Percentiles rank a stretch among this genome's conserved stretches.
Evolutionary conservation across 176 grass and related monocot species (phyloP).

Genomic region (Aegilops speltoides): DNA sequence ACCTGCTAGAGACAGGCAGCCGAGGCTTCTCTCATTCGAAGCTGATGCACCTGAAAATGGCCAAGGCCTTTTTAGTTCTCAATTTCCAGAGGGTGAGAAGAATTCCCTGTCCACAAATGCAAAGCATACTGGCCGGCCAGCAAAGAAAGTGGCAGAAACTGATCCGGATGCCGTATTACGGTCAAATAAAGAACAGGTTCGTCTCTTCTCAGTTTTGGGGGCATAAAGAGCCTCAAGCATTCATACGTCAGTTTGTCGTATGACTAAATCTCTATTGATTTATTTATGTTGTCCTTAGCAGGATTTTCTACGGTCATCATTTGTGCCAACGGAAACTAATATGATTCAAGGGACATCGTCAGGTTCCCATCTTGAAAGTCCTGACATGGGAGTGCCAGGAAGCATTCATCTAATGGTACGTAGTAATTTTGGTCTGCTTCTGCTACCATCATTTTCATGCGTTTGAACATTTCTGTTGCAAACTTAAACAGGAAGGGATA

Average conservation of each 20-base stretch:
- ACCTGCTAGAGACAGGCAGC: constrained; percentile 56
- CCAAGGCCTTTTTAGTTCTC: constrained; percentile 46
- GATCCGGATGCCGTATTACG: constrained; percentile 44
- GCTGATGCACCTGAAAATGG: constrained; percentile 67
- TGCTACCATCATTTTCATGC: constrained; percentile 14
- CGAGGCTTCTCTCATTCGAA: constrained; percentile 76
- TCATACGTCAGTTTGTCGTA: constrained; percentile 17
- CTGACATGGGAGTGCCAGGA: constrained; percentile 56
- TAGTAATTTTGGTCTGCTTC: constrained; percentile 33
- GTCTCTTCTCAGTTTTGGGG: background rate
- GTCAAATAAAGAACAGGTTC: constrained; percentile 78
- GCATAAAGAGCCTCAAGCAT: background rate
- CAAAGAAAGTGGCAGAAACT: constrained; percentile 69
- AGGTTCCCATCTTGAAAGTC: constrained; percentile 55
- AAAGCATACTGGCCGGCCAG: constrained; percentile 64
- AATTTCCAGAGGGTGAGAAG: constrained; percentile 54
- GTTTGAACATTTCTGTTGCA: constrained; percentile 10
- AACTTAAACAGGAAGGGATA: constrained; percentile 78
- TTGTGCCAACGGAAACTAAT: constrained; percentile 46
- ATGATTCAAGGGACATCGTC: constrained; percentile 52
- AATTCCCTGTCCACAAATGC: constrained; percentile 52
- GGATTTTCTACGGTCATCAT: constrained; percentile 82
- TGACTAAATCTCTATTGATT: constrained; percentile 3
- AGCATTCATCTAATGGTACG: constrained; percentile 74
- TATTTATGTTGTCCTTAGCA: constrained; percentile 33